A percentile compares a stretch with the other conserved stretches of the same genome.
Conservation (phyloP, 2,329 filamentous ascomycete genomes). For the Thelonectria olida region DNA sequence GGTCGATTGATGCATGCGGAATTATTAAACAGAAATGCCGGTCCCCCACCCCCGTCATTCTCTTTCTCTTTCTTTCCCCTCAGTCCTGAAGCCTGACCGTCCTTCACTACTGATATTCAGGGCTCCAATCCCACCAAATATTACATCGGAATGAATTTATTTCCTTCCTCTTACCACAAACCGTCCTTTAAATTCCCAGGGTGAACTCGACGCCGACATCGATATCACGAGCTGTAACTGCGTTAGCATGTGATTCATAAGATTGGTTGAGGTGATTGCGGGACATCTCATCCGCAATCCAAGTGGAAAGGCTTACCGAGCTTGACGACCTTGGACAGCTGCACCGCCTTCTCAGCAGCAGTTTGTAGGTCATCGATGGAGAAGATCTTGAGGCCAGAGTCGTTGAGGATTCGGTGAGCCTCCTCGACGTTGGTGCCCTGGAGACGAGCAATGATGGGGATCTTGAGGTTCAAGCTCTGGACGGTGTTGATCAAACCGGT, state of each 20-base stretch:
- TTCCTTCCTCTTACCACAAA: constrained; percentile 21
- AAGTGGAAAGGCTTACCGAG: constrained; percentile 73
- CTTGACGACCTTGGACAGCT: constrained; percentile 99
- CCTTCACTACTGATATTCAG: constrained; percentile 26
- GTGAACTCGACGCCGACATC: constrained; percentile 97
- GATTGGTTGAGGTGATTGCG: not conserved
- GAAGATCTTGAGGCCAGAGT: constrained; percentile 99
- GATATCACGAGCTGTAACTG: constrained; percentile 80
- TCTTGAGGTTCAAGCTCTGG: constrained; percentile 92
- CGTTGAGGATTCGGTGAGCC: constrained; percentile 92
- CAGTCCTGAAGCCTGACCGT: constrained; percentile 23
- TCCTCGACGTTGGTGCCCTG: constrained; percentile 98
- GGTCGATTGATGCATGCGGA: constrained; percentile 40
- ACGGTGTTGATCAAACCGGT: constrained; percentile 96
- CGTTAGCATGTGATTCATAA: constrained; percentile 29
- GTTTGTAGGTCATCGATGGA: constrained; percentile 97
- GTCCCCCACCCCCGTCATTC: constrained; percentile 20
- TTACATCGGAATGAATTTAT: constrained; percentile 40
- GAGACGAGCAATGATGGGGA: constrained; percentile 94
- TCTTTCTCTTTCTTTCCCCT: constrained; percentile 11
- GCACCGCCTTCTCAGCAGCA: constrained; percentile 96
- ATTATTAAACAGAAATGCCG: constrained; percentile 40
- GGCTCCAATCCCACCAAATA: constrained; percentile 38
- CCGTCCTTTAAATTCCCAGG: constrained; percentile 80
- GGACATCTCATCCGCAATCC: not conserved